Evolutionary conservation across 441 rosid species (phyloP).

Genomic region (Erodium moschatum): DNA sequence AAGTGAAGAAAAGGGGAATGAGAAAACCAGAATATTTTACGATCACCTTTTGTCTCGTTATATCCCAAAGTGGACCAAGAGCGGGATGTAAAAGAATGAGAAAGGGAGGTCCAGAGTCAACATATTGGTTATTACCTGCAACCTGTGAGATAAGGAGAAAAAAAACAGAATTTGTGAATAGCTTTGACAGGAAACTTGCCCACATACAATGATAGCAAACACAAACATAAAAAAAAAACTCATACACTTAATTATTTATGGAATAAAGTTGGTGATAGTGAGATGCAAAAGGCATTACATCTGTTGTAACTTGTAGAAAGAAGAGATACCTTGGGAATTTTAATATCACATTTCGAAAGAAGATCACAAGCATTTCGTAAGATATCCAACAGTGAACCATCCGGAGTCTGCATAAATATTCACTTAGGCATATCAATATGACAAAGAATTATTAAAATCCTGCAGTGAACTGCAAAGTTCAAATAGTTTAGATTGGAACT

Average conservation of each 20-base stretch:
- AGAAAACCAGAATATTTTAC: constrained; percentile 4
- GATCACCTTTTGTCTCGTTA: constrained; percentile 67
- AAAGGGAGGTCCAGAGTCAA: constrained; percentile 66
- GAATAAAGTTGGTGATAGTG: not conserved
- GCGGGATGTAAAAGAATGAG: constrained; percentile 87
- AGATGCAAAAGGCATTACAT: constrained; percentile 10
- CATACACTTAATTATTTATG: not conserved
- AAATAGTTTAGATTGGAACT: not conserved
- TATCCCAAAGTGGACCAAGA: constrained; percentile 94
- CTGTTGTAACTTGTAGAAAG: not conserved
- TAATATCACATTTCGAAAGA: constrained; percentile 58
- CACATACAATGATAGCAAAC: not conserved
- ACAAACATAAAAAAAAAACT: not conserved
- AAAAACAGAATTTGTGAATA: constrained; percentile 9
- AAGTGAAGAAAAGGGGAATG: constrained; percentile 1
- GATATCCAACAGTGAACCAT: constrained; percentile 78
- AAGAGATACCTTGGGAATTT: constrained; percentile 58
- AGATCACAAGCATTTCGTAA: constrained; percentile 78
- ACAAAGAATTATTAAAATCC: constrained; percentile 6
- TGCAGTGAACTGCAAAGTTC: not conserved
- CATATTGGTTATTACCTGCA: constrained; percentile 54
- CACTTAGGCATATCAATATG: constrained; percentile 8
- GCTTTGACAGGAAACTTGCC: constrained; percentile 10
- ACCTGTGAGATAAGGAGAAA: constrained; percentile 32
- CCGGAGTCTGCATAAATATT: constrained; percentile 66